These are phyloP conservation scores for Mortierella sp. DNA, from an alignment of 371 early-diverging fungal species.

Conservation along the genomic window DNA sequence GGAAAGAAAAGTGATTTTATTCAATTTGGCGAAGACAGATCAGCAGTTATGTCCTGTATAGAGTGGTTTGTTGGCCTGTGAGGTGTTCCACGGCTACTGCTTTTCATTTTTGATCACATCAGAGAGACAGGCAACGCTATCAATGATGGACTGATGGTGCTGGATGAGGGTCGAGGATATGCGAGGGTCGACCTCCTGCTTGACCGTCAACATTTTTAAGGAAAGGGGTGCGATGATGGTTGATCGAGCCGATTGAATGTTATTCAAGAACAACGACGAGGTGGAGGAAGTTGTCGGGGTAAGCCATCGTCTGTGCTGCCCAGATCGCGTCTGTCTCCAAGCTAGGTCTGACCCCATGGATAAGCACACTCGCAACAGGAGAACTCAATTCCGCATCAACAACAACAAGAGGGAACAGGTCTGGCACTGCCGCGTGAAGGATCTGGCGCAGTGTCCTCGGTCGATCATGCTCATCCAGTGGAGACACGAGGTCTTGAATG, in stretches of 20 bases:
- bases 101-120: no score
- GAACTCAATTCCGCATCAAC: background rate
- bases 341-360: conserved; percentile 72
- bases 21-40: no score
- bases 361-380: conserved; percentile 47
- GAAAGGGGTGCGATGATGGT: background rate
- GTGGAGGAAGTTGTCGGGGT: conserved; percentile 83
- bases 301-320: conserved; percentile 74
- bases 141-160: no score
- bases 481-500: conserved; percentile 68
- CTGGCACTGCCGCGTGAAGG: conserved; percentile 34
- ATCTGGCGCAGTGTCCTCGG: conserved; percentile 41
- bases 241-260: background rate
- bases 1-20: no score
- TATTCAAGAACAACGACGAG: conserved; percentile 61
- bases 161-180: no score
- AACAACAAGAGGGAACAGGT: conserved; percentile 31
- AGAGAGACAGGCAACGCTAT: no score
- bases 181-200: no score
- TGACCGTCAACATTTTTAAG: background rate
- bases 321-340: conserved; percentile 71
- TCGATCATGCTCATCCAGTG: conserved; percentile 57
- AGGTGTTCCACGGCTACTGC: no score
- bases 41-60: no score
- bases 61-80: no score